Evolutionary conservation across 805 yeast genomes (phyloP).

Genomic region (Lipomyces lipofer): DNA sequence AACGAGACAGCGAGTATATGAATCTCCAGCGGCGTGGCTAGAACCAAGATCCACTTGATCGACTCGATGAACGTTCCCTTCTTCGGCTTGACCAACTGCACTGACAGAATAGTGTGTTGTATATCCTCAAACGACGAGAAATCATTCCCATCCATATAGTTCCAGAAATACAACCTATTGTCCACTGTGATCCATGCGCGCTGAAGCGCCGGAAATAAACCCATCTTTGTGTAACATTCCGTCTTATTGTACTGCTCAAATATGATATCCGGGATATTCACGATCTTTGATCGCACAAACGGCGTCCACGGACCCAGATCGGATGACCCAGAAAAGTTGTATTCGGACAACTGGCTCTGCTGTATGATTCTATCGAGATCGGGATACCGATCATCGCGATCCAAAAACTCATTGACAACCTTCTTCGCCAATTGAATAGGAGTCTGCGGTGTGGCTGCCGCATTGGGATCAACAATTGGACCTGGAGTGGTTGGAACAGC

Average conservation of each 20-base stretch:
- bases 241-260: slow-evolving; percentile 68
- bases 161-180: slow-evolving; percentile 82
- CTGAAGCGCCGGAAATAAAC: slow-evolving; percentile 74
- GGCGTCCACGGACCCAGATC: slow-evolving; percentile 48
- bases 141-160: slow-evolving; percentile 62
- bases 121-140: slow-evolving; percentile 81
- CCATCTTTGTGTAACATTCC: slow-evolving; percentile 71
- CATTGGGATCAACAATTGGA: no score
- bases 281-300: slow-evolving; percentile 67
- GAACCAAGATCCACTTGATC: slow-evolving; percentile 68
- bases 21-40: slow-evolving; percentile 78
- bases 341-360: slow-evolving; percentile 37
- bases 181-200: slow-evolving; percentile 87
- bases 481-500: not conserved
- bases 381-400: slow-evolving; percentile 38
- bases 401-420: slow-evolving; percentile 36
- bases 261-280: slow-evolving; percentile 77
- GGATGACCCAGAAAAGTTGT: slow-evolving; percentile 32
- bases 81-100: slow-evolving; percentile 78
- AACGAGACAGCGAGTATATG: slow-evolving; percentile 73
- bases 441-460: slow-evolving; percentile 4
- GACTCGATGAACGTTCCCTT: slow-evolving; percentile 75
- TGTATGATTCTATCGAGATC: slow-evolving; percentile 40
- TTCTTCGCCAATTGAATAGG: slow-evolving; percentile 20
- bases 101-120: slow-evolving; percentile 72